Evolutionary conservation across 257 asterid genomes (phyloP), one percentile per base, ranked within the genome.

Genomic region (Plantago major): DNA sequence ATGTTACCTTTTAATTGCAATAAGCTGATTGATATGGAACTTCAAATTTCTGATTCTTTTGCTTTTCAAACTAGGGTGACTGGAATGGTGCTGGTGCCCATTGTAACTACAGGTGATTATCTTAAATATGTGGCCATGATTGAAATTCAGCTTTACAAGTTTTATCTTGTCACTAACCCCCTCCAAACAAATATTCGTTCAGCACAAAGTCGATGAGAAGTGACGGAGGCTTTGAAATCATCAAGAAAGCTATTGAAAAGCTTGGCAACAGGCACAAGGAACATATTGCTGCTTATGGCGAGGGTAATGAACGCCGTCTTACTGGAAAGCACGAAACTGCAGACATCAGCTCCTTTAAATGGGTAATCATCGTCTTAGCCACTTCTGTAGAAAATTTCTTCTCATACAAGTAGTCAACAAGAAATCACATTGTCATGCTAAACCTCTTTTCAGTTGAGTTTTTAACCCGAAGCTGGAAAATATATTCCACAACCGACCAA

Each of bases 51-150:
- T 33, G 13, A 37, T 65, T 40, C 51, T 14, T 5, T 28, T 42
- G 38, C 0, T 38, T 33, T 38, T 43, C 48, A 15, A 15, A 30
- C 11, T 72, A 90, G 96, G 98, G 98, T 9, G 94, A 92, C 63
- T 91, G 97, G 97, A 91, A 91, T 11, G 97, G 98, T 26, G 98
- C 98, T 53, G 98, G 98, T 63, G 98, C 98, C 30, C 98, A 91
- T 74, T 64, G 84, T 46, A 91, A 91, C 68, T 91, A 82, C 84
- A 91, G 98, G 96, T 90, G 62, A 42, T 46, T 4, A 14, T 28
- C n/a, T 53, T 0, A 58, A 15, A 45, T 14, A 30, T 10, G 8
- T 15, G 26, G 37, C 50, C 6, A 28, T 11, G 40, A n/a, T 42
- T 3, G 7, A 40, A 3, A 16, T 42, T 42, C 13, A 33, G 37